Conservation (phyloP, 78 protist genomes). For the Paulinella micropora region DNA sequence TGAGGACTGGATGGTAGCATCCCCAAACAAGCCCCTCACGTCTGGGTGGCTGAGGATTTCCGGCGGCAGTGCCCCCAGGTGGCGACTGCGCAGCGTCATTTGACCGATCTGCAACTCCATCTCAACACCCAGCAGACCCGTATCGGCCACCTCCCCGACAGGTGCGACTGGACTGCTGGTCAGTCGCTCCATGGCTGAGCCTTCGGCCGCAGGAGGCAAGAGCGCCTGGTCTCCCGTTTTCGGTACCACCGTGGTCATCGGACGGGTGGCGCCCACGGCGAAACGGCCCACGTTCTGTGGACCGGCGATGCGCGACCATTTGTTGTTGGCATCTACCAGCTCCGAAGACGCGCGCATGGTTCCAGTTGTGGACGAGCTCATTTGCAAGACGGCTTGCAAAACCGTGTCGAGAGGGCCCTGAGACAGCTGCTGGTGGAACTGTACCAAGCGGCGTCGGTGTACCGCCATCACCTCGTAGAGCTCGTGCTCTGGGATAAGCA, state of each 20-base stretch:
- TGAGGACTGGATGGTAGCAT: constrained; percentile 3
- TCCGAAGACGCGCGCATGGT: too few species aligned
- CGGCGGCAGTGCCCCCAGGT: constrained; percentile 1
- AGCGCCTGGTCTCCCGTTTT: too few species aligned
- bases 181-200: too few species aligned
- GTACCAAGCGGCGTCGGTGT: constrained; percentile 23
- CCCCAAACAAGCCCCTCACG: neutral
- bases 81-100: neutral
- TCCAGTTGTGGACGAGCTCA: too few species aligned
- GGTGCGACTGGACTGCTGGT: too few species aligned
- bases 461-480: constrained; percentile 12
- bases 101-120: neutral
- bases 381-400: neutral
- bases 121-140: neutral
- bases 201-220: too few species aligned
- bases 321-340: too few species aligned
- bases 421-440: neutral
- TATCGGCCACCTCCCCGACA: neutral
- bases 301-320: too few species aligned
- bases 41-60: neutral
- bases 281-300: too few species aligned
- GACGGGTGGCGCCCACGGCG: too few species aligned
- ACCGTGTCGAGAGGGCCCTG: constrained; percentile 2
- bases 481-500: constrained; percentile 32
- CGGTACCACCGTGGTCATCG: too few species aligned